A percentile compares a stretch with the other conserved stretches of the same genome.
phyloP scores from a whole-genome alignment of 2,329 filamentous ascomycete genomes.

The Aotearoamyces nothofagi region DNA sequence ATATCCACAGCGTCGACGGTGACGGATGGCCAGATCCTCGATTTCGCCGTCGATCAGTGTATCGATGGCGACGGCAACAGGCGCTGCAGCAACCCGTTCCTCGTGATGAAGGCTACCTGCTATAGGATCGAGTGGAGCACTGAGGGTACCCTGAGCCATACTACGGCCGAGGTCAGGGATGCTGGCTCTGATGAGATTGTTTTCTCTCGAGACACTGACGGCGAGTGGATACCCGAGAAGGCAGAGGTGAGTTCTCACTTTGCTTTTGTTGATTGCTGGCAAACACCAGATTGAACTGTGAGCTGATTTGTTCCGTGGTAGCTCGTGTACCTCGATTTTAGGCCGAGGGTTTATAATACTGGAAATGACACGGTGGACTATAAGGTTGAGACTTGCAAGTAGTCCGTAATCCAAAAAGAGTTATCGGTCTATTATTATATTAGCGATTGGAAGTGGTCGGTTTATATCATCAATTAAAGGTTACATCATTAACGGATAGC shows the following conservation, averaged over 20 bases:
- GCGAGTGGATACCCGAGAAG: constrained; percentile 29
- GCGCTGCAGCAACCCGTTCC: constrained; percentile 25
- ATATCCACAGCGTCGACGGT: constrained; percentile 17
- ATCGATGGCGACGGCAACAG: constrained; percentile 23
- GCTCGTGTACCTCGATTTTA: too few relatives aligned
- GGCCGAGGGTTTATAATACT: too few relatives aligned
- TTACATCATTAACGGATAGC: too few relatives aligned
- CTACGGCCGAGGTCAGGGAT: constrained; percentile 23
- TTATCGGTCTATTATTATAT: too few relatives aligned
- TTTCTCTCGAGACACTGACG: constrained; percentile 29
- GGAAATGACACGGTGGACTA: too few relatives aligned
- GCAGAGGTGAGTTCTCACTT: constrained; percentile 18
- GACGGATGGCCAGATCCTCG: constrained; percentile 22
- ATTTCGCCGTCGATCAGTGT: constrained; percentile 27
- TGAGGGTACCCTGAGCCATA: constrained; percentile 24
- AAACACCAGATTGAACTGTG: too few relatives aligned
- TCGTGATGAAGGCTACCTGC: constrained; percentile 22
- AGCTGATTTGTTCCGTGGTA: too few relatives aligned
- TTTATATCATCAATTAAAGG: too few relatives aligned
- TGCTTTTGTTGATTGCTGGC: too few relatives aligned
- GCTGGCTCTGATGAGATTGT: constrained; percentile 25
- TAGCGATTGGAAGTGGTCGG: too few relatives aligned
- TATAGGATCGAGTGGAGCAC: constrained; percentile 27
- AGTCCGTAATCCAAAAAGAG: too few relatives aligned
- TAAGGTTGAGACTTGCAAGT: too few relatives aligned